These are phyloP conservation scores for Apodospora peruviana DNA, from an alignment of 495 filamentous ascomycete species.

Conservation along the genomic window DNA sequence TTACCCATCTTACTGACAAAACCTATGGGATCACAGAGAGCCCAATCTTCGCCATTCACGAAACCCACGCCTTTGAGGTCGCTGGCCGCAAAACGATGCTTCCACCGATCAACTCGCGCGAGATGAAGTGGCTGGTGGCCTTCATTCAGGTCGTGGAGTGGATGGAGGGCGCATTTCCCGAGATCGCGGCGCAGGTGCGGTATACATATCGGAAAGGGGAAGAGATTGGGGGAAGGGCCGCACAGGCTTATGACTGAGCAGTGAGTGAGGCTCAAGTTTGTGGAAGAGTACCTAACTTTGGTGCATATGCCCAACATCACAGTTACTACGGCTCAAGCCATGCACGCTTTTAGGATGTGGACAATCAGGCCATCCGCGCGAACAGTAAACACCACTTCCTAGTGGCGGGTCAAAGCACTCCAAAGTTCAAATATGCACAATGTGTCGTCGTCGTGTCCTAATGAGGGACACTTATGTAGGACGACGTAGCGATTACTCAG, in stretches of 20 bases:
- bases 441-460: too few species aligned
- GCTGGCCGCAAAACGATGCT: not conserved
- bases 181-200: not conserved
- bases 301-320: too few species aligned
- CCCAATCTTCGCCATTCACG: not conserved
- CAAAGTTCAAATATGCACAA: too few species aligned
- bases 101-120: slow-evolving; percentile 2
- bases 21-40: not conserved
- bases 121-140: slow-evolving; percentile 11
- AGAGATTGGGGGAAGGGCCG: not conserved
- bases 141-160: slow-evolving; percentile 9
- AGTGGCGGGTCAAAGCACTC: too few species aligned
- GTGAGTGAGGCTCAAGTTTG: too few species aligned
- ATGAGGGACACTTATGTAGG: too few species aligned
- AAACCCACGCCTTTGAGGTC: not conserved
- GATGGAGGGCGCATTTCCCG: slow-evolving; percentile 10
- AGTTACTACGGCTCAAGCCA: too few species aligned
- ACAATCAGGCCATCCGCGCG: too few species aligned
- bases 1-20: not conserved
- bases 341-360: too few species aligned
- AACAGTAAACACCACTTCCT: too few species aligned
- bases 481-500: too few species aligned
- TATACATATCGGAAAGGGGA: not conserved
- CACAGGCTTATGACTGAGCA: not conserved
- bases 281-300: too few species aligned